Percentiles rank a stretch among this genome's conserved stretches.
Conservation (phyloP, 768 basidiomycete species). For the Candolleomyces aberdarensis region DNA sequence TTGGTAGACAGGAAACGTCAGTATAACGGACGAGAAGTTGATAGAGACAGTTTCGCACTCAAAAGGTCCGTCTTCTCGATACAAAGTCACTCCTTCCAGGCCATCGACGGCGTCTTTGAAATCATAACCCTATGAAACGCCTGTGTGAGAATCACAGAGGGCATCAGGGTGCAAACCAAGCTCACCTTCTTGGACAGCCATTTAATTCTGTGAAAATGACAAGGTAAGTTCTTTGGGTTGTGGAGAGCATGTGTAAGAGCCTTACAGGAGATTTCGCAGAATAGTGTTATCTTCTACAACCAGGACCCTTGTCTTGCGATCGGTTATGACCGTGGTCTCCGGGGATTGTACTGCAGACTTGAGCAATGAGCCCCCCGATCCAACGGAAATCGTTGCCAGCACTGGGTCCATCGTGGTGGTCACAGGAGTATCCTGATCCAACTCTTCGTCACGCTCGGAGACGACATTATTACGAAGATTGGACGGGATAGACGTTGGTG, state of each 20-base stretch:
- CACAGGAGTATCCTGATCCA: background rate
- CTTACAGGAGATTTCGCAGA: constrained; percentile 78
- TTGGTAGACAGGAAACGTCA: constrained; percentile 25
- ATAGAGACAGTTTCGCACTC: constrained; percentile 56
- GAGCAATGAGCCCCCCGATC: constrained; percentile 63
- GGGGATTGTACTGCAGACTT: constrained; percentile 60
- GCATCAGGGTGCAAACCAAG: constrained; percentile 13
- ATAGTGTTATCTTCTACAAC: constrained; percentile 92
- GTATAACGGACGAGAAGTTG: background rate
- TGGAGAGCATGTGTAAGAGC: background rate
- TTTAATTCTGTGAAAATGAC: constrained; percentile 37
- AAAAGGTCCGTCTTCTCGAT: constrained; percentile 71
- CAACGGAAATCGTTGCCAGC: constrained; percentile 49
- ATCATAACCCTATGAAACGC: constrained; percentile 55
- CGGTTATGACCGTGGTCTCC: constrained; percentile 27
- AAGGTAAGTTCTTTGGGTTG: background rate
- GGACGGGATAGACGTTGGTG: constrained; percentile 23
- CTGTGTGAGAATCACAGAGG: background rate
- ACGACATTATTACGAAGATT: background rate
- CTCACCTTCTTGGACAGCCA: constrained; percentile 65
- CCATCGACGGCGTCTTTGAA: constrained; percentile 82
- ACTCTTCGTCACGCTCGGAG: background rate
- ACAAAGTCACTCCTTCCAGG: constrained; percentile 76
- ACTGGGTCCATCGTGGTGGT: constrained; percentile 23
- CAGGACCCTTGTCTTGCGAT: constrained; percentile 57